These are phyloP conservation scores for Hymenoscyphus infarciens DNA, from an alignment of 2,329 filamentous ascomycete species.

Conservation along the genomic window DNA sequence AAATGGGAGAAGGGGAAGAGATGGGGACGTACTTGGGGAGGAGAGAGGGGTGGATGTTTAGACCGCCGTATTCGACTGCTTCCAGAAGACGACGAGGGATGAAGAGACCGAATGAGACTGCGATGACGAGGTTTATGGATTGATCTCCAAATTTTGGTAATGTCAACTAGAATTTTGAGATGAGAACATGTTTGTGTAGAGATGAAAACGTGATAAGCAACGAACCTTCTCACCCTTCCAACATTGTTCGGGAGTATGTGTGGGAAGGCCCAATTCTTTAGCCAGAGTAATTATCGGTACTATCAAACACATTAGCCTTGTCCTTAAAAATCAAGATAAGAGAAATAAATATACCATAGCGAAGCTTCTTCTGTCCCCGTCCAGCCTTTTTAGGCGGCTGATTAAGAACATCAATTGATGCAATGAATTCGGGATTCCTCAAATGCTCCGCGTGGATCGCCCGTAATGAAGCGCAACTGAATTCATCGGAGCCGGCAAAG, in stretches of 20 bases:
- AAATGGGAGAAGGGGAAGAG: background rate
- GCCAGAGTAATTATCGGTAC: slow-evolving; percentile 72
- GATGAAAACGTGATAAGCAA: background rate
- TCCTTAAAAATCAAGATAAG: background rate
- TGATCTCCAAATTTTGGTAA: slow-evolving; percentile 47
- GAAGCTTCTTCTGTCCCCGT: slow-evolving; percentile 60
- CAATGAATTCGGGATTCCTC: slow-evolving; percentile 52
- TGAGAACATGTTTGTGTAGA: background rate
- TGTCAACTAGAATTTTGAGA: slow-evolving; percentile 23
- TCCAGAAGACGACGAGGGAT: slow-evolving; percentile 74
- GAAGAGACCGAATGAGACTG: slow-evolving; percentile 91
- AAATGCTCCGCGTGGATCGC: slow-evolving; percentile 62
- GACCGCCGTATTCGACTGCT: slow-evolving; percentile 71
- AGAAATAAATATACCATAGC: slow-evolving; percentile 28
- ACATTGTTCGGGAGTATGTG: slow-evolving; percentile 48
- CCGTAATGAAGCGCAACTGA: slow-evolving; percentile 74
- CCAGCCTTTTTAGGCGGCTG: slow-evolving; percentile 75
- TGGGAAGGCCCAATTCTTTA: slow-evolving; percentile 55
- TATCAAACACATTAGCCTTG: slow-evolving; percentile 36
- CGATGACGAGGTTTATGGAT: slow-evolving; percentile 73
- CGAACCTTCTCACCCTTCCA: background rate
- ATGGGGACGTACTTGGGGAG: slow-evolving; percentile 64
- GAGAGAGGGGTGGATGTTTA: slow-evolving; percentile 92
- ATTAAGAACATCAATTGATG: slow-evolving; percentile 82
- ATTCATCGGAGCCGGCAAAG: slow-evolving; percentile 91